Evolutionary conservation across 768 basidiomycete species (phyloP).

Genomic region (Daedaleopsis nitida): DNA sequence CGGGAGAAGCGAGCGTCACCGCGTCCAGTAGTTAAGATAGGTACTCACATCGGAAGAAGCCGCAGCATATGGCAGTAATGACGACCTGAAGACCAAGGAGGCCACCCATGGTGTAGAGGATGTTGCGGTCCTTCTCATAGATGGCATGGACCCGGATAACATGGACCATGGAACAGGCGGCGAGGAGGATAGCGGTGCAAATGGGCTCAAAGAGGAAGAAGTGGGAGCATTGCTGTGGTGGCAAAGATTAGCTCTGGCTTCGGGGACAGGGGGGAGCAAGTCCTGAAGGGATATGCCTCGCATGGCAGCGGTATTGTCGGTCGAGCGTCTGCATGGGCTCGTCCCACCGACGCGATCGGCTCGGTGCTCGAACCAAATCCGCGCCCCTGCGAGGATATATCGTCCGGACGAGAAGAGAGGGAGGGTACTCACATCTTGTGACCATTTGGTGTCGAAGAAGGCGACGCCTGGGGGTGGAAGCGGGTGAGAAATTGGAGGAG

Average conservation of each 20-base stretch:
- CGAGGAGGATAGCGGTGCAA: constrained; percentile 78
- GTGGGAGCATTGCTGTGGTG: constrained; percentile 54
- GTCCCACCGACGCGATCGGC: neutral
- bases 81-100: constrained; percentile 71
- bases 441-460: constrained; percentile 80
- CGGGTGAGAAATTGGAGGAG: constrained; percentile 7
- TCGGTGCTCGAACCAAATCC: neutral
- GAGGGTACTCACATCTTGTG: constrained; percentile 46
- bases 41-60: constrained; percentile 71
- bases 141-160: constrained; percentile 80
- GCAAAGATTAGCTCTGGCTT: neutral
- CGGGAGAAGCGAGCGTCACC: constrained; percentile 3
- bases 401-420: neutral
- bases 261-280: neutral
- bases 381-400: neutral
- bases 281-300: neutral
- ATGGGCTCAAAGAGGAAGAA: constrained; percentile 90
- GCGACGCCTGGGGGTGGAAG: constrained; percentile 59
- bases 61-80: constrained; percentile 73
- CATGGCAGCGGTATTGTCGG: neutral
- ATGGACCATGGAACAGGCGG: constrained; percentile 71
- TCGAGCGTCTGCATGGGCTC: neutral
- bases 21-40: neutral
- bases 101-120: constrained; percentile 57
- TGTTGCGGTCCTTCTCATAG: constrained; percentile 60